Evolutionary conservation across 768 basidiomycete species (phyloP).

Genomic region (Kwoniella dejecticola): DNA sequence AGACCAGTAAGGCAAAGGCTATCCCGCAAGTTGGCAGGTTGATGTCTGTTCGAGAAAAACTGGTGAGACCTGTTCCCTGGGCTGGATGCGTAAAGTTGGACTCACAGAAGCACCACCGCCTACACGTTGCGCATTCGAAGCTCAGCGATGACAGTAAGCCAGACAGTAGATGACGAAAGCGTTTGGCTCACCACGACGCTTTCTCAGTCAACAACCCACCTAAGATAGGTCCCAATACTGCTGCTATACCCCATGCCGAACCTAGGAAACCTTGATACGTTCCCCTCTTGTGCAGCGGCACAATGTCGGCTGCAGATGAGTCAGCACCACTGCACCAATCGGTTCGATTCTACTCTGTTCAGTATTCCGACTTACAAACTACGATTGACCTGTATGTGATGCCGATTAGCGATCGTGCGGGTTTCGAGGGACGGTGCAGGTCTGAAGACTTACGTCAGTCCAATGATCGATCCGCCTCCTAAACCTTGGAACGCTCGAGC

Average conservation of each 20-base stretch:
- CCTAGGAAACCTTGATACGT: constrained; percentile 65
- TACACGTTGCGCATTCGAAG: too few species aligned
- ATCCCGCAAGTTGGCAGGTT: constrained; percentile 54
- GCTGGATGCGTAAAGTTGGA: too few species aligned
- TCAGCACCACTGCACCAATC: background rate
- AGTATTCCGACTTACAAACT: constrained; percentile 36
- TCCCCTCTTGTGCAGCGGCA: constrained; percentile 75
- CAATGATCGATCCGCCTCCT: constrained; percentile 50
- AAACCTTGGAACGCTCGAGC: constrained; percentile 47
- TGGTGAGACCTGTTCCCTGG: too few species aligned
- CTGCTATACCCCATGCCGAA: constrained; percentile 75
- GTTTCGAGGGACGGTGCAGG: background rate
- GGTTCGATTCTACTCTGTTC: too few species aligned
- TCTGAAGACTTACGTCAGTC: constrained; percentile 33
- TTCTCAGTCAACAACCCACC: constrained; percentile 62
- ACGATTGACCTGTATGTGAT: constrained; percentile 27
- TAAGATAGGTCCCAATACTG: constrained; percentile 74
- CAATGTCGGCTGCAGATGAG: constrained; percentile 63
- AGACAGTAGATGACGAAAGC: too few species aligned
- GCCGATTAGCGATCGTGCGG: constrained; percentile 3
- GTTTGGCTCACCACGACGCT: constrained; percentile 27
- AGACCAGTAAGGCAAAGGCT: constrained; percentile 48
- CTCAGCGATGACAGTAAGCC: too few species aligned
- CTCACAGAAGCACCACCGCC: constrained; percentile 49
- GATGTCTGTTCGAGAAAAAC: constrained; percentile 33